Conservation (phyloP, 495 filamentous ascomycete genomes). For the Podospora pseudoanserina region DNA sequence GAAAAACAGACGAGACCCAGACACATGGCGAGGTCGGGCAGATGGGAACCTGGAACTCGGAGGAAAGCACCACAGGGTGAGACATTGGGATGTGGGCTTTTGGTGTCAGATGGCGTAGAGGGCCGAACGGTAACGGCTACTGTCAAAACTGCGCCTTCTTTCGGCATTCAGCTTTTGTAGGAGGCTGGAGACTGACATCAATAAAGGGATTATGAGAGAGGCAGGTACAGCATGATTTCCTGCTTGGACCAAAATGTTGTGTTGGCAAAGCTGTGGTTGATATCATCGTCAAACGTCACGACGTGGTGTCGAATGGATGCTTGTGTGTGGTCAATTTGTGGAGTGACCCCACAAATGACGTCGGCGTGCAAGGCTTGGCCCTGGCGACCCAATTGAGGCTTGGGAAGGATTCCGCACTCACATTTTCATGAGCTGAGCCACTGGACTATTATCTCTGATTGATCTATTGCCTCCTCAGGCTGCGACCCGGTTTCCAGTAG, state of each 20-base stretch:
- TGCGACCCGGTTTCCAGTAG: background rate
- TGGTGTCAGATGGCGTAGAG: background rate
- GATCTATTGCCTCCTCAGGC: background rate
- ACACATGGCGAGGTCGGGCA: background rate
- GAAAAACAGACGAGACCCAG: background rate
- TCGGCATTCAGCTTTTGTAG: background rate
- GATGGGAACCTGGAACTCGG: background rate
- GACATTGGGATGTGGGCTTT: background rate
- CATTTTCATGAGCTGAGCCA: background rate
- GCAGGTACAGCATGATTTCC: background rate
- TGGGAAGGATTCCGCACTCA: background rate
- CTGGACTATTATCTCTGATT: background rate
- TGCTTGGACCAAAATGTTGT: background rate
- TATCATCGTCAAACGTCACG: constrained; percentile 16
- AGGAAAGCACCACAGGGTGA: background rate
- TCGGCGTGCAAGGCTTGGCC: constrained; percentile 8
- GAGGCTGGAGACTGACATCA: background rate
- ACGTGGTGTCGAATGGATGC: background rate
- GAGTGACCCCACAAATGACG: constrained; percentile 19
- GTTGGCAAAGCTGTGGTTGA: constrained; percentile 8
- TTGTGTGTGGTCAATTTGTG: constrained; percentile 4
- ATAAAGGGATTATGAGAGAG: background rate
- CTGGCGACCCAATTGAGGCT: background rate
- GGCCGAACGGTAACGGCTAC: background rate
- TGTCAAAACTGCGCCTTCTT: constrained; percentile 1